phyloP scores from a whole-genome alignment of 306 rosid genomes.

The Nissolia schottii region DNA sequence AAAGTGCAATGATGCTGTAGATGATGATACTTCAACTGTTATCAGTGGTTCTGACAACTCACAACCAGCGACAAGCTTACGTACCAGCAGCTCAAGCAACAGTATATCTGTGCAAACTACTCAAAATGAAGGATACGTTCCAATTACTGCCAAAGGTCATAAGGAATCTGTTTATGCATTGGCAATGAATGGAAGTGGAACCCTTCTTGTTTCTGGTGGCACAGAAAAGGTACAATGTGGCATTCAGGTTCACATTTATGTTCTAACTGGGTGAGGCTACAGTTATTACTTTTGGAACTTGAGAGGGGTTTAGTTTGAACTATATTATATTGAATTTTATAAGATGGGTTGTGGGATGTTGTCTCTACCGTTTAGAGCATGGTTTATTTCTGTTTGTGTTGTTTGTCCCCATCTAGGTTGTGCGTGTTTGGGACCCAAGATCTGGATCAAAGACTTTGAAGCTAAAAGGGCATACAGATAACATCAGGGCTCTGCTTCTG shows the following conservation, averaged over 20 bases:
- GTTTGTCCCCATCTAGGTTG: conserved; percentile 48
- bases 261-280: conserved; percentile 11
- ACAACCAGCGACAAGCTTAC: conserved; percentile 55
- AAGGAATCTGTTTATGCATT: conserved; percentile 97
- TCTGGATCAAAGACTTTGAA: conserved; percentile 92
- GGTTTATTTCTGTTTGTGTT: neutral
- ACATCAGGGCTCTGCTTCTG: conserved; percentile 84
- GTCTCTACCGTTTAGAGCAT: neutral
- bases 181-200: conserved; percentile 87
- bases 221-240: conserved; percentile 76
- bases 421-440: conserved; percentile 97
- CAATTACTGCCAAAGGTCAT: conserved; percentile 84
- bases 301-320: neutral
- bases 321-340: neutral
- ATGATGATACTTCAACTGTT: conserved; percentile 62
- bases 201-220: conserved; percentile 94
- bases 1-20: conserved; percentile 59
- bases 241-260: conserved; percentile 22
- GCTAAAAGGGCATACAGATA: conserved; percentile 92
- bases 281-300: neutral
- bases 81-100: conserved; percentile 71
- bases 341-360: neutral
- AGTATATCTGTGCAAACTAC: conserved; percentile 54
- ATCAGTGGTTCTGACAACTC: conserved; percentile 61
- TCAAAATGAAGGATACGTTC: conserved; percentile 76